Conservation (phyloP, 176 grass and related monocot species). For the Eragrostis nindensis region DNA sequence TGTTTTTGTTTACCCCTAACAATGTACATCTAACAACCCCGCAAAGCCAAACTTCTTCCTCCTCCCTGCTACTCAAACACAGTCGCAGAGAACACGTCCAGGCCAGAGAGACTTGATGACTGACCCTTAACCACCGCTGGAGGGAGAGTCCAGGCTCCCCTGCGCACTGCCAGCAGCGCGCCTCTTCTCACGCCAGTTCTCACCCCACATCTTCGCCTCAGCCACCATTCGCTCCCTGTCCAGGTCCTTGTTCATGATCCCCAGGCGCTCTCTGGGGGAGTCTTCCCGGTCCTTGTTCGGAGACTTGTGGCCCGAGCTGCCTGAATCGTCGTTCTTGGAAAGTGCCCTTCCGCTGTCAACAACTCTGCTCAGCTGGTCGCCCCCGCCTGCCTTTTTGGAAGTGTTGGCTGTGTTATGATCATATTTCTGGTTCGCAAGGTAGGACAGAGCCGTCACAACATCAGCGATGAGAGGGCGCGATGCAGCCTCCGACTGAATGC, state of each 20-base stretch:
- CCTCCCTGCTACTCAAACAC: constrained; percentile 21
- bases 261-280: constrained; percentile 46
- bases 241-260: constrained; percentile 45
- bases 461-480: constrained; percentile 75
- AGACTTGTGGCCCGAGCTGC: constrained; percentile 44
- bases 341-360: constrained; percentile 35
- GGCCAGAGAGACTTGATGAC: background rate
- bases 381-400: constrained; percentile 34
- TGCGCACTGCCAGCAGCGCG: constrained; percentile 37
- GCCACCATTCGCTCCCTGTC: constrained; percentile 90
- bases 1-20: constrained; percentile 33
- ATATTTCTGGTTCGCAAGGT: constrained; percentile 64
- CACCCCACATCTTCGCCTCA: constrained; percentile 93
- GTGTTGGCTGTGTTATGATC: constrained; percentile 45
- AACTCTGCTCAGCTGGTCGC: constrained; percentile 40
- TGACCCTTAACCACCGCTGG: constrained; percentile 27
- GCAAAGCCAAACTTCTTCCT: constrained; percentile 24
- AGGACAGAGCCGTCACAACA: constrained; percentile 80
- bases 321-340: constrained; percentile 33
- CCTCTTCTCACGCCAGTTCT: constrained; percentile 86
- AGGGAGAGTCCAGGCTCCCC: constrained; percentile 48
- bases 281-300: constrained; percentile 44
- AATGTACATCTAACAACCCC: constrained; percentile 54
- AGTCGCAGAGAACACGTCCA: constrained; percentile 17
- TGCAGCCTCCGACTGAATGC: constrained; percentile 81